These are phyloP conservation scores for Leishmania major DNA, from an alignment of 208 protist genomes.

Conservation along the genomic window DNA sequence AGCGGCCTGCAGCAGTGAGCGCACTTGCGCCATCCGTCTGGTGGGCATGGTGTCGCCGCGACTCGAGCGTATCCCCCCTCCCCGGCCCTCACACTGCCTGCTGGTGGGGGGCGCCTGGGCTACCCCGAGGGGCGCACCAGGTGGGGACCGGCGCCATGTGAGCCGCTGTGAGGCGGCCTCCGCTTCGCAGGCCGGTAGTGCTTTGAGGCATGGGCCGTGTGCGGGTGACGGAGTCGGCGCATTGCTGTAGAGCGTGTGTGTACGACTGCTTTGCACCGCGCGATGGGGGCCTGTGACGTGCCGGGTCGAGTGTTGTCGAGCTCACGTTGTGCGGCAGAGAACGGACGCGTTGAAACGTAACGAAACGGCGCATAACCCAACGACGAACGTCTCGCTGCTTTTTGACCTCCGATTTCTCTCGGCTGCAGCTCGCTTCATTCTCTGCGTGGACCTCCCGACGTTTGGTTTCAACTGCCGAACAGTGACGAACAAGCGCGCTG, in stretches of 20 bases:
- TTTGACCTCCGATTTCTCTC: not conserved
- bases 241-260: not conserved
- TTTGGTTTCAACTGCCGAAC: not conserved
- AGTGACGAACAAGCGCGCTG: not conserved
- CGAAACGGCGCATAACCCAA: not conserved
- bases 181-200: not conserved
- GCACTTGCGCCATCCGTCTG: not conserved
- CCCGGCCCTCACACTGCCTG: not conserved
- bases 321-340: not conserved
- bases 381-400: not conserved
- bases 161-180: not conserved
- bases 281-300: no score
- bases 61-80: not conserved
- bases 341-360: not conserved
- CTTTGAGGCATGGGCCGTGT: not conserved
- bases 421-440: not conserved
- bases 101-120: not conserved
- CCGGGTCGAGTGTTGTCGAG: not conserved
- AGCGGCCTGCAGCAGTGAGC: not conserved
- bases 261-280: not conserved
- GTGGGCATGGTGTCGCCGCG: not conserved
- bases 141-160: not conserved
- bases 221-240: not conserved
- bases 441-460: not conserved
- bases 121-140: not conserved